Percentiles rank a stretch among this genome's conserved stretches.
Evolutionary conservation across 1,284 basidiomycete genomes (phyloP).

Genomic region (Porogramme epimiltina): DNA sequence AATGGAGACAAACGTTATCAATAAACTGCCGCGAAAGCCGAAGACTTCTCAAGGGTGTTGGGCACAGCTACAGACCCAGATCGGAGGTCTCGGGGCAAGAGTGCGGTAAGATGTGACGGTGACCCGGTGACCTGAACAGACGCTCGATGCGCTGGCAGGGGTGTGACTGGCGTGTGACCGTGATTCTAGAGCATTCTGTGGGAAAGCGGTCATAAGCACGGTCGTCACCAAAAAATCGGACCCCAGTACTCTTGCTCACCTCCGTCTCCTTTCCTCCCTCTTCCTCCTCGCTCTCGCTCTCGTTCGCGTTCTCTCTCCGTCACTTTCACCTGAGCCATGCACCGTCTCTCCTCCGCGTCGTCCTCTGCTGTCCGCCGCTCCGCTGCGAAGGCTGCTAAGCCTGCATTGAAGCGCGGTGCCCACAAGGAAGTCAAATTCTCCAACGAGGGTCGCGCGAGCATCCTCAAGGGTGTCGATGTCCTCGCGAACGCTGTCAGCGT

Average conservation of each 20-base stretch:
- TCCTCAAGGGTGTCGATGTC: constrained; percentile 95
- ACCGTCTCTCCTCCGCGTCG: constrained; percentile 41
- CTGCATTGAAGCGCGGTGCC: constrained; percentile 65
- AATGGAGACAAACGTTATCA: too few relatives aligned
- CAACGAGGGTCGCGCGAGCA: constrained; percentile 92
- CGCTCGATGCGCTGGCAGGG: not conserved
- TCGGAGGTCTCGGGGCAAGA: too few relatives aligned
- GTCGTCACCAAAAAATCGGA: constrained; percentile 12
- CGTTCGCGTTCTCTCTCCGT: not conserved
- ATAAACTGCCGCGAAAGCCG: too few relatives aligned
- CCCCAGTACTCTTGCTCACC: constrained; percentile 8
- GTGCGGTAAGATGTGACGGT: not conserved
- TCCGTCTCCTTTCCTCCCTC: constrained; percentile 13
- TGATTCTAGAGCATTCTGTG: constrained; percentile 31
- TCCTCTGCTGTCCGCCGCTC: constrained; percentile 46
- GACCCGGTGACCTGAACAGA: not conserved
- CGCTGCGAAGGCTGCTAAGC: constrained; percentile 47
- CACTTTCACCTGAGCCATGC: constrained; percentile 34
- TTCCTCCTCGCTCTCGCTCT: constrained; percentile 8
- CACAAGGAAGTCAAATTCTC: constrained; percentile 98
- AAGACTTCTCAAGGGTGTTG: too few relatives aligned
- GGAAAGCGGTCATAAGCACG: constrained; percentile 20
- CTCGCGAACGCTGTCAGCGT: constrained; percentile 95
- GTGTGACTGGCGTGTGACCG: constrained; percentile 18
- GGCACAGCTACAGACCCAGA: too few relatives aligned